Percentiles rank a stretch among this genome's conserved stretches.
These are phyloP conservation scores for Coemansia furcata DNA, from an alignment of 192 early-diverging fungal species.

Conservation along the genomic window DNA sequence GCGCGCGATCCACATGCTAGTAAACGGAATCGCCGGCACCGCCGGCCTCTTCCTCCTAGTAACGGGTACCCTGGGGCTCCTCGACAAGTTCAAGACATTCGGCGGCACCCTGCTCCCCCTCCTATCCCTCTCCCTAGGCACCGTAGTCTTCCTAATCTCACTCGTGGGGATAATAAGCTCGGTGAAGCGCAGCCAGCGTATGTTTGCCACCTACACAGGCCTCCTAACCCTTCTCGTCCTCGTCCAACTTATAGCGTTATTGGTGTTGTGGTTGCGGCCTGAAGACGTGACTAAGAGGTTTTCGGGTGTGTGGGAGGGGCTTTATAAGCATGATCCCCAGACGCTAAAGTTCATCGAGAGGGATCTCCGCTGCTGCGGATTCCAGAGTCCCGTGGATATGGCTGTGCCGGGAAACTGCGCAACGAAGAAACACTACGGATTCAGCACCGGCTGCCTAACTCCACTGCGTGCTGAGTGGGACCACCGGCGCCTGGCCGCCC, in stretches of 20 bases:
- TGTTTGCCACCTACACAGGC: constrained; percentile 37
- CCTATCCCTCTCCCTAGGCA: constrained; percentile 38
- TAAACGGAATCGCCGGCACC: constrained; percentile 25
- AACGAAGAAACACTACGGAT: constrained; percentile 43
- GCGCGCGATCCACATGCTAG: constrained; percentile 23
- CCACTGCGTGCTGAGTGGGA: constrained; percentile 30
- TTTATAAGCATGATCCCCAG: constrained; percentile 57
- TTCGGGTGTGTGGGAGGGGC: constrained; percentile 47
- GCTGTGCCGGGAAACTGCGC: constrained; percentile 44
- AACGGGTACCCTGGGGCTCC: constrained; percentile 18
- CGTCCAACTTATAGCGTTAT: constrained; percentile 17
- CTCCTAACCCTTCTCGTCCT: constrained; percentile 31
- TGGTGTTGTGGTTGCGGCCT: constrained; percentile 33
- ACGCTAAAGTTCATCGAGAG: constrained; percentile 52
- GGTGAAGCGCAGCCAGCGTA: constrained; percentile 41
- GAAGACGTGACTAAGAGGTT: constrained; percentile 38
- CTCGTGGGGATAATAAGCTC: constrained; percentile 53
- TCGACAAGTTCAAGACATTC: constrained; percentile 29
- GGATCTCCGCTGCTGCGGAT: constrained; percentile 55
- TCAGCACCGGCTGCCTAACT: constrained; percentile 20
- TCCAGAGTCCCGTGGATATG: constrained; percentile 45
- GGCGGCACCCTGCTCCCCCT: constrained; percentile 48
- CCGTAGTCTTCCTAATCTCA: constrained; percentile 38
- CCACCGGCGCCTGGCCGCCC: background rate
- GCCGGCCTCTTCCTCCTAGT: constrained; percentile 31